A percentile compares a stretch with the other conserved stretches of the same genome.
phyloP scores from a whole-genome alignment of 2,329 filamentous ascomycete species.

The Trichoderma oligosporum region DNA sequence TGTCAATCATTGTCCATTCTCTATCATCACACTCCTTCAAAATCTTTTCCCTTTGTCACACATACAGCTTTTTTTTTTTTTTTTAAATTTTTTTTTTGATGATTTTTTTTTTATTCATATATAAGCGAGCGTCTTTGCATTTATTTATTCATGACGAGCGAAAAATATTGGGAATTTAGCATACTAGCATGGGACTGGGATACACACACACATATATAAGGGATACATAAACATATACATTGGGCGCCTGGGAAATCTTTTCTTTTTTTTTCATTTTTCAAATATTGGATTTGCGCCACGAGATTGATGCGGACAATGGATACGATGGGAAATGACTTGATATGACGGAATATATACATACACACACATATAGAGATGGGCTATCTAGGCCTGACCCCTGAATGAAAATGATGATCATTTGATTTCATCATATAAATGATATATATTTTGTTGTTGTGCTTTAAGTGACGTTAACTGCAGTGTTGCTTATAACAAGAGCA shows the following conservation, averaged over 20 bases:
- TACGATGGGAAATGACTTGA: background rate
- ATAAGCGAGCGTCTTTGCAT: constrained; percentile 4
- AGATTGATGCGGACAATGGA: constrained; percentile 1
- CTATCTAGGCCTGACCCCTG: background rate
- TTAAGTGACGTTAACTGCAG: too few relatives aligned
- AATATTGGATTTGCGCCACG: background rate
- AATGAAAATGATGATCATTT: constrained; percentile 1
- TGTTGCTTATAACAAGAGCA: too few relatives aligned
- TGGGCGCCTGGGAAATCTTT: background rate
- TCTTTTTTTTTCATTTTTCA: background rate
- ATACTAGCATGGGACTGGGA: background rate
- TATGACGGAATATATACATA: constrained; percentile 2
- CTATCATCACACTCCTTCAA: constrained; percentile 9
- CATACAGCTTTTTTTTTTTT: constrained; percentile 1
- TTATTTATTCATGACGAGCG: constrained; percentile 9
- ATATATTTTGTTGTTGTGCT: background rate
- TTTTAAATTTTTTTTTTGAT: background rate
- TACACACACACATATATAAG: too few relatives aligned
- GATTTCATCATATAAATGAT: background rate
- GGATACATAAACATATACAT: constrained; percentile 12
- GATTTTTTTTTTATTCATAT: background rate
- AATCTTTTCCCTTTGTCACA: background rate
- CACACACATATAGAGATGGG: background rate
- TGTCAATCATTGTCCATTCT: constrained; percentile 13
- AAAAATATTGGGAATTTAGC: background rate